phyloP scores from a whole-genome alignment of 805 yeast genomes.

The Clavispora asparagi region DNA sequence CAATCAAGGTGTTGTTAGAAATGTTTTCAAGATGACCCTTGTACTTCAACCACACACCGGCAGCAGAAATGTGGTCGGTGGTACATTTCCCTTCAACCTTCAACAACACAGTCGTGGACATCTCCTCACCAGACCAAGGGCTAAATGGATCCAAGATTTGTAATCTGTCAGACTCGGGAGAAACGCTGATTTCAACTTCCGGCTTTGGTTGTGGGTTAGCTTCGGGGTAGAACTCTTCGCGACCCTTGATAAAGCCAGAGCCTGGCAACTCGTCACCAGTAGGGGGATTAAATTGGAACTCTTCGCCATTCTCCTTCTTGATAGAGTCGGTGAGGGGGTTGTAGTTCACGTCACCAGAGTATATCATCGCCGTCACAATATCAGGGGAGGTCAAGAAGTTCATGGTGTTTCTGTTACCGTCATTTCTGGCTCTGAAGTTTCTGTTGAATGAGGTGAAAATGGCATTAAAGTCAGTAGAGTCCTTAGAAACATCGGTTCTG shows the following conservation, averaged over 20 bases:
- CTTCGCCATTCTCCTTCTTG: conserved; percentile 60
- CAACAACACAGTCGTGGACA: conserved; percentile 67
- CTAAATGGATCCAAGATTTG: conserved; percentile 86
- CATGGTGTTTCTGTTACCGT: conserved; percentile 96
- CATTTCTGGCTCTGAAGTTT: conserved; percentile 96
- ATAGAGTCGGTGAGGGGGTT: conserved; percentile 90
- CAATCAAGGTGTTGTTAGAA: conserved; percentile 90
- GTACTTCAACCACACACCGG: conserved; percentile 98
- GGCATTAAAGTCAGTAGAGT: conserved; percentile 68
- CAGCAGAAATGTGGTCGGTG: conserved; percentile 97
- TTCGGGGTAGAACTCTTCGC: conserved; percentile 70
- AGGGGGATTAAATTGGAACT: conserved; percentile 76
- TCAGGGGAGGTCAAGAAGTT: conserved; percentile 99
- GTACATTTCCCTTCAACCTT: conserved; percentile 98
- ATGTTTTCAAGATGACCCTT: conserved; percentile 97
- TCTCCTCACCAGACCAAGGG: conserved; percentile 83
- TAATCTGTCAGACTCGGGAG: conserved; percentile 86
- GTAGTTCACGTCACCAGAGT: conserved; percentile 87
- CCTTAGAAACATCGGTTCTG: conserved; percentile 69
- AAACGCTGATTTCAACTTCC: conserved; percentile 58
- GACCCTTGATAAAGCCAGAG: conserved; percentile 71
- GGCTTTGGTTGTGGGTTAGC: conserved; percentile 61
- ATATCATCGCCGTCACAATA: conserved; percentile 93
- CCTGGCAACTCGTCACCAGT: conserved; percentile 80
- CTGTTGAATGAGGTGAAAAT: conserved; percentile 97